phyloP scores from a whole-genome alignment of 1,284 basidiomycete genomes.

The Phenoliferia sp. region DNA sequence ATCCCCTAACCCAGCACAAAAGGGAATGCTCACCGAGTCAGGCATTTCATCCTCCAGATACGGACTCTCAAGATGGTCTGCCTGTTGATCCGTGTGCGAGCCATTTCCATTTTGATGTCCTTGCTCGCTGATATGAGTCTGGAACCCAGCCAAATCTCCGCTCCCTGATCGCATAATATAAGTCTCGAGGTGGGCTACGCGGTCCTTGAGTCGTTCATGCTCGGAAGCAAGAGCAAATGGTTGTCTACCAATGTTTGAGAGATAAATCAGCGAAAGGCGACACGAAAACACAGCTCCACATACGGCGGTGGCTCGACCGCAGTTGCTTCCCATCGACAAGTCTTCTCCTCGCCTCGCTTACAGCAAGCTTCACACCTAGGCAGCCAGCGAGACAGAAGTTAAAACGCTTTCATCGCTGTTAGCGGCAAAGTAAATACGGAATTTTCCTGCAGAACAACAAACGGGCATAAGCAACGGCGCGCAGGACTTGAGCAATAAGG shows the following conservation, averaged over 20 bases:
- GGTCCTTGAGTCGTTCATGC: constrained; percentile 50
- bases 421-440: not conserved
- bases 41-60: not conserved
- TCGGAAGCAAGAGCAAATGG: constrained; percentile 55
- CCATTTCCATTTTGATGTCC: not conserved
- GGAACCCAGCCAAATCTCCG: not conserved
- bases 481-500: not conserved
- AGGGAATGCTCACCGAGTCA: too few relatives aligned
- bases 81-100: not conserved
- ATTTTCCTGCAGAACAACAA: not conserved
- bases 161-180: constrained; percentile 11
- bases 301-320: constrained; percentile 5
- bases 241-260: constrained; percentile 39
- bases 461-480: not conserved
- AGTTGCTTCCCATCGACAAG: constrained; percentile 48
- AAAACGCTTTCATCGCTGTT: not conserved
- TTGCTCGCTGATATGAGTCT: not conserved
- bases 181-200: constrained; percentile 28
- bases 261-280: not conserved
- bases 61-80: not conserved
- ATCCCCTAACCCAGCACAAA: constrained; percentile 25
- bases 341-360: constrained; percentile 53
- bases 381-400: not conserved
- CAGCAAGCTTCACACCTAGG: constrained; percentile 52
- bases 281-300: not conserved